Evolutionary conservation across 2,329 filamentous ascomycete species (phyloP).

Genomic region (Alternaria brassicae): DNA sequence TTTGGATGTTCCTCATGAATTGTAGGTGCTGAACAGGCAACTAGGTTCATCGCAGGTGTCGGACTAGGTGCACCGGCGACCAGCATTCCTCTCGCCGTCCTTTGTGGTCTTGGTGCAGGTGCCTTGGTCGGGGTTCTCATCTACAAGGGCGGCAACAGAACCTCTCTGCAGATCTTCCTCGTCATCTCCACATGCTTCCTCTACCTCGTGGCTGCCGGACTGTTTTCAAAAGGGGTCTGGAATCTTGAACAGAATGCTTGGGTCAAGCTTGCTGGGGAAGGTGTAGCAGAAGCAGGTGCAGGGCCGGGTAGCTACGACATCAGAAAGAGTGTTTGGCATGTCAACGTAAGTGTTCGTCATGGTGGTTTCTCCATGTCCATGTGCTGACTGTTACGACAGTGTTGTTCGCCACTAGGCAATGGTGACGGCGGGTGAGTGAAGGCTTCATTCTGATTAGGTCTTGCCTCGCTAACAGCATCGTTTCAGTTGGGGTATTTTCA

Average conservation of each 20-base stretch:
- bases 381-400: slow-evolving; percentile 56
- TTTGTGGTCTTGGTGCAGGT: slow-evolving; percentile 75
- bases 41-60: slow-evolving; percentile 79
- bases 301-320: slow-evolving; percentile 84
- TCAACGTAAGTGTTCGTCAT: slow-evolving; percentile 66
- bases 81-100: slow-evolving; percentile 77
- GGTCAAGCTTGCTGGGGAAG: slow-evolving; percentile 69
- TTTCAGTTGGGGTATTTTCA: slow-evolving; percentile 82
- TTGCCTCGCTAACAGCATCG: not conserved
- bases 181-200: slow-evolving; percentile 81
- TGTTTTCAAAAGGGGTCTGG: slow-evolving; percentile 81
- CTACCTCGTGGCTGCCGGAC: slow-evolving; percentile 82
- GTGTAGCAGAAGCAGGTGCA: slow-evolving; percentile 66
- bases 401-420: slow-evolving; percentile 76
- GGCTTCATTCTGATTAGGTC: not conserved
- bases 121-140: slow-evolving; percentile 72
- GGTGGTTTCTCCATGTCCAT: not conserved
- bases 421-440: slow-evolving; percentile 62
- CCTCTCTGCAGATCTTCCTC: slow-evolving; percentile 77
- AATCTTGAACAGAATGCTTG: slow-evolving; percentile 73
- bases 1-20: not conserved
- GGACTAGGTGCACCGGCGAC: slow-evolving; percentile 76
- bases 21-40: not conserved
- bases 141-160: slow-evolving; percentile 75
- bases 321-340: slow-evolving; percentile 78